phyloP scores from a whole-genome alignment of 306 rosid genomes.

The Pachyrhizus erosus region DNA sequence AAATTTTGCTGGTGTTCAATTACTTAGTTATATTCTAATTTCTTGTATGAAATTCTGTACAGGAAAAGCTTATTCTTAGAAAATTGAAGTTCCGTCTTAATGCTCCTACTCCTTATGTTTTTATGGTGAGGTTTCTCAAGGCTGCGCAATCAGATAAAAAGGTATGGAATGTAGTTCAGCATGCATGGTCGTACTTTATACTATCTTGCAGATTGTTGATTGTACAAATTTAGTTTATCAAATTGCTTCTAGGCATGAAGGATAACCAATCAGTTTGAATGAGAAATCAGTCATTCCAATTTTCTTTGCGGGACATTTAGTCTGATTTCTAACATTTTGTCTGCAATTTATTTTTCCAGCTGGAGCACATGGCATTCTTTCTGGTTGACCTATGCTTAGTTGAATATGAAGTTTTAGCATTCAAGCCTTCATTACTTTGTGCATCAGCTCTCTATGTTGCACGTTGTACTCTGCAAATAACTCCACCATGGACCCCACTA shows the following conservation, averaged over 20 bases:
- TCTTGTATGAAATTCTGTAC: constrained; percentile 41
- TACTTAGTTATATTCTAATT: constrained; percentile 26
- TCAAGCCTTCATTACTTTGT: constrained; percentile 81
- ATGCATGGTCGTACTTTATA: not conserved
- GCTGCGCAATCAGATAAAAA: constrained; percentile 78
- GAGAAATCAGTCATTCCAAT: constrained; percentile 20
- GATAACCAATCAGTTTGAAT: constrained; percentile 31
- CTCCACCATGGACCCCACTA: constrained; percentile 77
- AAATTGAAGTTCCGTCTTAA: constrained; percentile 81
- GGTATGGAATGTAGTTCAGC: constrained; percentile 68
- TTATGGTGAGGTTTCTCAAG: constrained; percentile 90
- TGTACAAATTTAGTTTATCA: not conserved
- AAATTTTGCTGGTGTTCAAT: not conserved
- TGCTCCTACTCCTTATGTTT: constrained; percentile 87
- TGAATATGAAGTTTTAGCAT: constrained; percentile 78
- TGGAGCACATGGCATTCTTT: constrained; percentile 82
- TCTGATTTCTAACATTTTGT: constrained; percentile 37
- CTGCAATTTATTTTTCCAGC: constrained; percentile 51
- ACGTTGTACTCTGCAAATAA: constrained; percentile 70
- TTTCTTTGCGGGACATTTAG: constrained; percentile 12
- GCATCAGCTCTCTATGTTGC: constrained; percentile 94
- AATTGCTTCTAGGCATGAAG: constrained; percentile 7
- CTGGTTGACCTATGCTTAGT: constrained; percentile 74
- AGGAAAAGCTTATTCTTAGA: constrained; percentile 84
- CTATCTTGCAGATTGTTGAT: not conserved